Evolutionary conservation across 345 rosid species (phyloP), one percentile per base, ranked within the genome.

Genomic region (Draba incana): DNA sequence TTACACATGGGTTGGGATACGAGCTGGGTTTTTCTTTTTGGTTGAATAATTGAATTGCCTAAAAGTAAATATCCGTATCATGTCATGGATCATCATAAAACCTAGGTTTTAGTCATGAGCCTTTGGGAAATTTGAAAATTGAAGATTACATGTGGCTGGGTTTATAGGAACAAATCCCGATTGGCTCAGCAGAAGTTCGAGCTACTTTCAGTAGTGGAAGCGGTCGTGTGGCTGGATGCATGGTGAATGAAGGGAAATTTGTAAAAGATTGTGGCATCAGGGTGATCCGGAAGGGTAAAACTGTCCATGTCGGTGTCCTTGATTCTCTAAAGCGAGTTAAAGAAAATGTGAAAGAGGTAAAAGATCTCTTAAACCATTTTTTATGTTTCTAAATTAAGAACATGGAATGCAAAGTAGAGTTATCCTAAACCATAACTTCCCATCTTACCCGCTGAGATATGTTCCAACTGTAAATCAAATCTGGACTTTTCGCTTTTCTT

Each of bases 221-320:
- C 70, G 95, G 96, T 49, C 97, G 89, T 76, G 93, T 83, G 79
- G 99, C 99, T 70, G 99, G 99, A 66, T 94, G 99, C 84, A 89
- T 94, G 92, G 92, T 91, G 53, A 84, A 78, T 11, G 97, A 91
- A 70, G 99, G 99, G 45, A 91, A 87, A 73, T 73, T 94, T 61
- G 84, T 82, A 67, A 85, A 87, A 81, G 97, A 83, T 55, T 91
- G 97, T 79, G 96, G 99, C 48, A 79, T 89, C 71, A 88, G 80
- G 55, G 92, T 94, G 31, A 42, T 77, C 64, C 86, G 96, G 68
- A 91, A 84, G 43, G 77, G 86, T 57, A 89, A 86, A 76, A 65
- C 76, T 38, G 84, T 86, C 55, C 84, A 87, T 59, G 84, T 82
- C 7, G 97, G 97, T 51, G 76, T 73, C 63, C 86, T 94, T 74